Evolutionary conservation across 2,329 filamentous ascomycete species (phyloP).

Genomic region (Arthrobotrys sphaeroides): DNA sequence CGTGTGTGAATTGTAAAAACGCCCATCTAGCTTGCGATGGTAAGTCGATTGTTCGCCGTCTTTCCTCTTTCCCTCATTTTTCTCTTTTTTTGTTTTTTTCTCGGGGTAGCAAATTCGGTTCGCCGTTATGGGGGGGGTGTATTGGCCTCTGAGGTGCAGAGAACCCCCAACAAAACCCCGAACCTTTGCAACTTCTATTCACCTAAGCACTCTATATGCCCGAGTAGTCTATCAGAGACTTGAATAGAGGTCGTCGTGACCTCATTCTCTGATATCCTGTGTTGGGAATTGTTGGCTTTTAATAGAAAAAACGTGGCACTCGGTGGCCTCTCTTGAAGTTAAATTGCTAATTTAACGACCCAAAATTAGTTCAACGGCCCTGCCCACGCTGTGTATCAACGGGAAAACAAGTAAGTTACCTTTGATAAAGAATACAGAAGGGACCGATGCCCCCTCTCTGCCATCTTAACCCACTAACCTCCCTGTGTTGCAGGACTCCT

Average conservation of each 20-base stretch:
- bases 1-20: constrained; percentile 85
- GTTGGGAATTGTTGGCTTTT: constrained; percentile 47
- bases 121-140: constrained; percentile 13
- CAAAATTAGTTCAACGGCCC: constrained; percentile 72
- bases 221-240: constrained; percentile 30
- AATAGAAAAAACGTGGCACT: not conserved
- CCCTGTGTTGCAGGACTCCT: constrained; percentile 70
- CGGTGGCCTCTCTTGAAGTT: constrained; percentile 41
- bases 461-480: constrained; percentile 9
- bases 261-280: constrained; percentile 30
- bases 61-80: too few relatives aligned
- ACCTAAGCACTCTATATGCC: not conserved
- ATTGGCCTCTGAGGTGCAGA: constrained; percentile 14
- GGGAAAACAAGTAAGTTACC: constrained; percentile 70
- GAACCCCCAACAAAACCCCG: not conserved
- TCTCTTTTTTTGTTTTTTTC: too few relatives aligned
- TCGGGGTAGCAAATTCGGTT: constrained; percentile 14
- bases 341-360: constrained; percentile 15
- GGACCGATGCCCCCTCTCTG: not conserved
- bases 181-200: not conserved
- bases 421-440: not conserved
- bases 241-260: constrained; percentile 9
- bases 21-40: constrained; percentile 75
- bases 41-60: constrained; percentile 51
- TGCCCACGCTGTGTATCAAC: constrained; percentile 80